phyloP scores from a whole-genome alignment of 495 filamentous ascomycete species.

The Margaritispora aquatica region DNA sequence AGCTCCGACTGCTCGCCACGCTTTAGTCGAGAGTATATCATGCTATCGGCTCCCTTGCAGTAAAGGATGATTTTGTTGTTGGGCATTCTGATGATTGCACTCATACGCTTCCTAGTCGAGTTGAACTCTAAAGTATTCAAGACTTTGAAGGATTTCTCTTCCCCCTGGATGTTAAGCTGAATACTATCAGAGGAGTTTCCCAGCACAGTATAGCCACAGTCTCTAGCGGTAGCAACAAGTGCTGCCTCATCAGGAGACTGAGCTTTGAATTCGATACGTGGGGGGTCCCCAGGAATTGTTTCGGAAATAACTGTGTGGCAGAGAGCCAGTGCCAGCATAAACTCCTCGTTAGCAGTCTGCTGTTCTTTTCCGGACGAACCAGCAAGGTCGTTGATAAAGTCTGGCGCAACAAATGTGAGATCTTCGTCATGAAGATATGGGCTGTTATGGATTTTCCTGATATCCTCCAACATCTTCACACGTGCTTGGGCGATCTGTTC shows the following conservation, averaged over 20 bases:
- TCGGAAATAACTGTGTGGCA: constrained; percentile 97
- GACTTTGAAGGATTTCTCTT: constrained; percentile 76
- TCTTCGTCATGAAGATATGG: constrained; percentile 87
- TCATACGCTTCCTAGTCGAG: constrained; percentile 96
- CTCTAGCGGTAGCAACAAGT: constrained; percentile 86
- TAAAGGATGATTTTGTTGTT: constrained; percentile 87
- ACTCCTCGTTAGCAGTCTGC: constrained; percentile 68
- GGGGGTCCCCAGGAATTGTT: constrained; percentile 77
- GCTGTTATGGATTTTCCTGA: constrained; percentile 78
- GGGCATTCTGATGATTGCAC: constrained; percentile 94
- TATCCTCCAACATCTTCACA: constrained; percentile 58
- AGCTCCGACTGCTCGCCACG: constrained; percentile 82
- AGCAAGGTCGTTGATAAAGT: constrained; percentile 74
- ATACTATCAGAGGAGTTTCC: constrained; percentile 74
- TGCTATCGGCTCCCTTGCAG: constrained; percentile 96
- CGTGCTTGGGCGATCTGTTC: constrained; percentile 77
- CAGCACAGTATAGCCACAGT: constrained; percentile 94
- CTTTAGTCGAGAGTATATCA: constrained; percentile 90
- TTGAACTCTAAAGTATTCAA: constrained; percentile 98
- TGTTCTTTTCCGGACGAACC: constrained; percentile 76
- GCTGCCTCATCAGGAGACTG: constrained; percentile 98
- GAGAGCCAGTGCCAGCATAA: constrained; percentile 92
- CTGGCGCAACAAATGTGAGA: constrained; percentile 85
- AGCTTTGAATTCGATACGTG: constrained; percentile 90
- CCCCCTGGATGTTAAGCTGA: constrained; percentile 77